Conservation (phyloP, 2,329 filamentous ascomycete genomes). For the Coniella vitis region DNA sequence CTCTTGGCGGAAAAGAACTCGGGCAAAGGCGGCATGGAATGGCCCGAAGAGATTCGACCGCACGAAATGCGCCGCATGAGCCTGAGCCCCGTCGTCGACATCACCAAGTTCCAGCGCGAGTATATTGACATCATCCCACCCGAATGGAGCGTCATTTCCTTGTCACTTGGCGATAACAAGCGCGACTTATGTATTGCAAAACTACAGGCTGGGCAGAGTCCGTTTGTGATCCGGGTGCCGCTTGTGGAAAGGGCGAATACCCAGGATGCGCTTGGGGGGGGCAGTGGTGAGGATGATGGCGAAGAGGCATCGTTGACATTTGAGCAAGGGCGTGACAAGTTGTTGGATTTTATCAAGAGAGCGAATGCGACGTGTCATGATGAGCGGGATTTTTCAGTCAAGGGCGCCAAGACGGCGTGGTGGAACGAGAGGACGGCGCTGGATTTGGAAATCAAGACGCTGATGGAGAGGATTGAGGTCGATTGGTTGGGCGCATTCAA, state of each 20-base stretch:
- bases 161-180: slow-evolving; percentile 73
- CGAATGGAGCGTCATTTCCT: slow-evolving; percentile 78
- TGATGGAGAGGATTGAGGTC: slow-evolving; percentile 80
- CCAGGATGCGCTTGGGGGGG: slow-evolving; percentile 68
- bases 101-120: slow-evolving; percentile 63
- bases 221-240: slow-evolving; percentile 82
- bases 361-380: slow-evolving; percentile 81
- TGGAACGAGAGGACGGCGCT: slow-evolving; percentile 80
- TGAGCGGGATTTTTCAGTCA: slow-evolving; percentile 62
- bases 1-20: slow-evolving; percentile 40
- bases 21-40: slow-evolving; percentile 28
- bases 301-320: slow-evolving; percentile 79
- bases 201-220: slow-evolving; percentile 65
- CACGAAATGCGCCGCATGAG: slow-evolving; percentile 32
- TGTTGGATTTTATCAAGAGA: slow-evolving; percentile 72
- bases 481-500: slow-evolving; percentile 94
- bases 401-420: slow-evolving; percentile 75
- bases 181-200: slow-evolving; percentile 88
- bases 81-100: slow-evolving; percentile 42
- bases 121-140: slow-evolving; percentile 81
- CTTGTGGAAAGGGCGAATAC: slow-evolving; percentile 69
- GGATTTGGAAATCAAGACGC: slow-evolving; percentile 67
- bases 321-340: slow-evolving; percentile 68
- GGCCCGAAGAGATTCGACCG: slow-evolving; percentile 28
- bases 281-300: slow-evolving; percentile 68